Evolutionary conservation across 352 stramenopile species (phyloP), one percentile per base, ranked within the genome.

Genomic region (Pythium phragmitis): DNA sequence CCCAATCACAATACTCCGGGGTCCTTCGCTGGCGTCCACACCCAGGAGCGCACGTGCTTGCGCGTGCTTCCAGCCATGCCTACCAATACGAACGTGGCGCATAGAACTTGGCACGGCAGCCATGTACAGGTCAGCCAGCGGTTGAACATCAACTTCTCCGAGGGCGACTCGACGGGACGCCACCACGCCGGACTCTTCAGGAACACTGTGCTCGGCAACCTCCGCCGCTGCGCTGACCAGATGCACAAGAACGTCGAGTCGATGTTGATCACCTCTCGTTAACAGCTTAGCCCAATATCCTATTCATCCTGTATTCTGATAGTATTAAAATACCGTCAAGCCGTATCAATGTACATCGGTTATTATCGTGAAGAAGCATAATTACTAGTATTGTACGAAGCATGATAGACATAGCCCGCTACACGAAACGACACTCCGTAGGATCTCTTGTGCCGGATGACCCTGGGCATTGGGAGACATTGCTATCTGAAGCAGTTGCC

Each of bases 181-280:
- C 28, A 30, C 1, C 14, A 8, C 16, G 57, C 50, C 5, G 45
- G 30, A 3, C 16, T 55, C 16, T 21, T 46, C 12, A 56, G 33
- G 1, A 48, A 56, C 2, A 28, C 37, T 17, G 46, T 56, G 19
- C 28, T 63, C 3, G 14, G 28, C 2, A 63, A 63, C 12, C 45
- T 63, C 34, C 54, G 46, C 26, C 19, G 34, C 14, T 12, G 30
- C 7, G 7, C 50, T 13, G 57, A 56, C 11, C 7, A 46, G n/a
- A 56, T 50, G 57, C 57, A 63, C 21, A 33, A 63, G 6, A 45
- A 39, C 19, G 21, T 63, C 13, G 57, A 63, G 43, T 41, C 50
- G 14, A 21, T 63, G 11, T n/a, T 63, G 42, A 4, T 55, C 21
- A 30, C 8, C 16, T 46, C 39, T 36, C 33, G 33, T 36, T 36